Evolutionary conservation across 2,329 filamentous ascomycete species (phyloP), one percentile per base, ranked within the genome.

Genomic region (Hypoxylon sp.): DNA sequence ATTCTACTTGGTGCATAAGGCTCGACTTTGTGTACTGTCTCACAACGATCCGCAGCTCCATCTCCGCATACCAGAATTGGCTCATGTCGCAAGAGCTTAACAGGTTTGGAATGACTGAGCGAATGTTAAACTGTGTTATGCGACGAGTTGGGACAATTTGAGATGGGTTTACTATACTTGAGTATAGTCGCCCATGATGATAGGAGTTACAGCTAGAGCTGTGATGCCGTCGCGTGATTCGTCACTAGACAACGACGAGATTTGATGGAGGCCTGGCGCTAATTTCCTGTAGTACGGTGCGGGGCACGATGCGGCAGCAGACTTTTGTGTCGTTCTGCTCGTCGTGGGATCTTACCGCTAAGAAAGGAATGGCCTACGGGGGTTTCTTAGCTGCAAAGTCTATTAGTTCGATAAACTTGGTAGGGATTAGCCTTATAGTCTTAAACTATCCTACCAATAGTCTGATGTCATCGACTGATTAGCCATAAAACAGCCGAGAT

Each of bases 401-500:
- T 36, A 33, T 59, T 63, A 60, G 52, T 61, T 62, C n/a, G 62
- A 60, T 57, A 42, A 40, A 48, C 14, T 30, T 33, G 51, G 62
- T 55, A 65, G 51, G 51, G 65, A 61, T 63, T 48, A 26, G 24
- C 55, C 36, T 53, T 51, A 59, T 67, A 59, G 57, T 65, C 40
- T 57, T 16, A 18, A 30, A 54, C 53, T 46, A 56, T 57, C 51
- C 30, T 33, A 48, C 48, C 61, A 57, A 64, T 69, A 65, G 61
- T 64, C 64, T 67, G 67, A 69, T 64, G 60, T 69, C 67, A 69
- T 67, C 45, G 48, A 65, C 51, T 30, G 44, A 51, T 49, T 24
- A 49, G n/a, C 36, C 26, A 55, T 18, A 64, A 45, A 60, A 52
- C 38, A 63, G 44, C 50, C 49, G 51, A 57, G 32, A 54, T 52